Base-by-base conservation (phyloP, 495 filamentous ascomycete genomes). In the Hypoxylon trugodes region DNA sequence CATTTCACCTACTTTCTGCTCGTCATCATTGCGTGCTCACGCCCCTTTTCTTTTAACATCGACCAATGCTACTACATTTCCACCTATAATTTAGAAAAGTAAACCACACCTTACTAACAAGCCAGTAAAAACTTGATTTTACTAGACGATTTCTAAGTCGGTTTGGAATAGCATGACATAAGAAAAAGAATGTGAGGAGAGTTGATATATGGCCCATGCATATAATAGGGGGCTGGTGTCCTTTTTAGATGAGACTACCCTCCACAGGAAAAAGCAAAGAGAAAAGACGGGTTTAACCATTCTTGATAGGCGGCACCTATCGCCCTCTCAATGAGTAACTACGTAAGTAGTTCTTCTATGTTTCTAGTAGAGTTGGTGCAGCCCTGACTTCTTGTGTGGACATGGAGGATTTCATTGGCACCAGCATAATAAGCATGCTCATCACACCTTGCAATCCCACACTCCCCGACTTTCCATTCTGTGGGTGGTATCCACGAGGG, bases 371-470 rank as follows among this genome's bases (percentile, higher is more conserved):
- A 38, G 38, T 32, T 53, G 57, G 53, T 36, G 38, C 24, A 19
- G 21, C 24, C 38, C 38, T 12, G 13, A 37, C 18, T 52, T 5
- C 4, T 9, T 10, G 21, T 8, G 19, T 35, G 9, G 19, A 24
- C 18, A 13, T 24, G 0, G 13, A 45, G 13, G 43, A 30, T 55
- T 28, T 18, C 13, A 15, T 42, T 26, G 15, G 50, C 49, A 24
- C 24, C 15, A 21, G 21, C 9, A 36, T 35, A 21, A 28, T 13
- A 28, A 28, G 18, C 13, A 12, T 38, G 25, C 25, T 36, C 46
- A 63, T 63, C 49, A 62, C 36, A 50, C 51, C 10, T 18, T 50
- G 45, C 37, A 63, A 56, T 56, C 51, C 37, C 28, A 49, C 35
- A 42, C 4, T 26, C 42, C 51, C 24, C 12, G 28, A 45, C 16